phyloP scores from a whole-genome alignment of 2,329 filamentous ascomycete species.

The Pyricularia grisea region DNA sequence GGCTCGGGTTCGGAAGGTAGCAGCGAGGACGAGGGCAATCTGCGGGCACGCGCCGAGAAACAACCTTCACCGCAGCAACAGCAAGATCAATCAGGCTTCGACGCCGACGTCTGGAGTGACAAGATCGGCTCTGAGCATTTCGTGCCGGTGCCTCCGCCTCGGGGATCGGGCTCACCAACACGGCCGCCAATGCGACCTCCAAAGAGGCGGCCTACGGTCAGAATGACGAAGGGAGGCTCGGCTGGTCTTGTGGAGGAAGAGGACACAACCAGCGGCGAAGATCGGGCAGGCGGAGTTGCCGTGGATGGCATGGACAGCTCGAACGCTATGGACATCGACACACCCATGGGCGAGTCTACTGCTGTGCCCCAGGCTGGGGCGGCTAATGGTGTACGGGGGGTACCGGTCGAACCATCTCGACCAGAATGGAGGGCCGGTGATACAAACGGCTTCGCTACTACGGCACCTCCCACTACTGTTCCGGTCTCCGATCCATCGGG shows the following conservation, averaged over 20 bases:
- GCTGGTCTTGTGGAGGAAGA: constrained; percentile 36
- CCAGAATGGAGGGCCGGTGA: constrained; percentile 50
- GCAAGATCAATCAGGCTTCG: constrained; percentile 26
- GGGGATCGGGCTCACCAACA: constrained; percentile 32
- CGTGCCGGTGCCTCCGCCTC: constrained; percentile 30
- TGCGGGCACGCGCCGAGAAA: not conserved
- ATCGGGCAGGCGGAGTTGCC: constrained; percentile 22
- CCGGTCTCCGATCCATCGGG: constrained; percentile 9
- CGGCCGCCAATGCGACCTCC: constrained; percentile 33
- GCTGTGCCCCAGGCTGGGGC: constrained; percentile 14
- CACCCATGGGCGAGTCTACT: constrained; percentile 26
- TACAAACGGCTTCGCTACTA: constrained; percentile 18
- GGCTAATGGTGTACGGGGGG: constrained; percentile 34
- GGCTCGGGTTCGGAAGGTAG: not conserved
- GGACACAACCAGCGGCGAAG: constrained; percentile 31
- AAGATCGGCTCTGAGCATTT: constrained; percentile 47
- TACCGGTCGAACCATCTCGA: constrained; percentile 48
- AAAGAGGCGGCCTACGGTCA: constrained; percentile 52
- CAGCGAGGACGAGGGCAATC: not conserved
- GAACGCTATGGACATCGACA: constrained; percentile 58
- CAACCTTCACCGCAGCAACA: constrained; percentile 10
- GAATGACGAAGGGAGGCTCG: constrained; percentile 31
- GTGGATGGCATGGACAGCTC: constrained; percentile 31
- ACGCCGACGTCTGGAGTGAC: constrained; percentile 43
- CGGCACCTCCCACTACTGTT: constrained; percentile 10